Evolutionary conservation across 352 stramenopile species (phyloP).

Genomic region (Blastocystis sp.): DNA sequence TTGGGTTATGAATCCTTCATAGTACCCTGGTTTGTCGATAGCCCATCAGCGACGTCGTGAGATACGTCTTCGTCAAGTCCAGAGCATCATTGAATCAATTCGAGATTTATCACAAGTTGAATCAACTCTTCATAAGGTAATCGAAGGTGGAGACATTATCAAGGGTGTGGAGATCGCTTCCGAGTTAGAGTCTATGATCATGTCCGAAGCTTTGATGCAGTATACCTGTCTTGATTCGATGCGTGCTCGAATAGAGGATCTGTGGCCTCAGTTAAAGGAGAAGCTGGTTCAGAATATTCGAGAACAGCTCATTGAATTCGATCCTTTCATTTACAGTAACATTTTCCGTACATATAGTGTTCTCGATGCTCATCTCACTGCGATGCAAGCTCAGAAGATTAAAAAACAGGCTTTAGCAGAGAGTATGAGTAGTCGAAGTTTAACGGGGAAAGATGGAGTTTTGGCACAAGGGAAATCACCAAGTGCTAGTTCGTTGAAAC

Average conservation of each 20-base stretch:
- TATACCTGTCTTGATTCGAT: slow-evolving; percentile 64
- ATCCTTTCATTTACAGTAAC: slow-evolving; percentile 30
- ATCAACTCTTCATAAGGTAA: slow-evolving; percentile 54
- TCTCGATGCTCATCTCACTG: slow-evolving; percentile 40
- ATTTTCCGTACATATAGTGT: slow-evolving; percentile 64
- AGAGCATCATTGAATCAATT: slow-evolving; percentile 58
- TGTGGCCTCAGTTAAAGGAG: slow-evolving; percentile 57
- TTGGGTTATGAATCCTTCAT: neutral
- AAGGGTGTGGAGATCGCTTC: slow-evolving; percentile 65
- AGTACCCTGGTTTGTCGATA: slow-evolving; percentile 43
- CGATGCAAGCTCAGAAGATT: slow-evolving; percentile 56
- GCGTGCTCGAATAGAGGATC: slow-evolving; percentile 24
- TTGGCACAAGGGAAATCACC: neutral
- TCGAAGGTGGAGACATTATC: slow-evolving; percentile 56
- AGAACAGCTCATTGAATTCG: slow-evolving; percentile 38
- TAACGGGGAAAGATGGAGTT: neutral
- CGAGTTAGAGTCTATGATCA: slow-evolving; percentile 57
- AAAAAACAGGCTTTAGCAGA: slow-evolving; percentile 47
- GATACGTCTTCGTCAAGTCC: slow-evolving; percentile 45
- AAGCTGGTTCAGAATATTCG: slow-evolving; percentile 51
- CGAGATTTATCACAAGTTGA: slow-evolving; percentile 38
- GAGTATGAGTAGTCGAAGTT: neutral
- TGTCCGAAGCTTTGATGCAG: slow-evolving; percentile 60
- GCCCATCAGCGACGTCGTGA: slow-evolving; percentile 19
- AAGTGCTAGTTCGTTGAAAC: neutral